Base-by-base conservation (phyloP, 2,329 filamentous ascomycete genomes). In the Cercospora sp. region DNA sequence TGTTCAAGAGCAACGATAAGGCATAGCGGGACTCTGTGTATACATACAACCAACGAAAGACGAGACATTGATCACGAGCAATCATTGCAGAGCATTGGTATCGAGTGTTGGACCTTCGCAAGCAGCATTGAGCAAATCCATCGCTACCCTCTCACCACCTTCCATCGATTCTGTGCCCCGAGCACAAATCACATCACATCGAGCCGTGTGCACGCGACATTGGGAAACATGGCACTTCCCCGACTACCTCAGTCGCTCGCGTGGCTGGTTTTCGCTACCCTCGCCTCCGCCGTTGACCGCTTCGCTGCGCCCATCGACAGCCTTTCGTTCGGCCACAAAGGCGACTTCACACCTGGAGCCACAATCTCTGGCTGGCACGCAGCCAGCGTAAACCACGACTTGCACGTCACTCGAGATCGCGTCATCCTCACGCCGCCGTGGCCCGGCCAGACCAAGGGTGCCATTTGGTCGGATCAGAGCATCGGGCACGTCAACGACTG, bases 351-450 rank as follows among this genome's bases (percentile, higher is more conserved):
- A 61, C 85, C 87, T 51, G 84, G 88, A 73, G 80, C 82, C 69
- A 79, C 77, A 39, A 82, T 90, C 59, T 85, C 87, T 2, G 86
- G 86, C 70, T 90, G 85, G 83, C 77, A 80, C 55, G 73, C 86
- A 31, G 82, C 80, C 61, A 85, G 85, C 64, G 84, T 87, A 72
- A 85, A 85, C 64, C 84, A 86, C 76, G 77, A 81, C 12, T 85
- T 87, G 63, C 83, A 87, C 71, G 77, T 89, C 70, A 87, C 97
- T 68, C 96, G 93, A 72, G 94, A 98, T 84, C 93, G 94, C 79
- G 78, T 98, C 68, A 91, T 99, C 78, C 87, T 99, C 66, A 99
- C 95, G 1, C 94, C 95, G 10, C 90, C 93, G 13, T 89, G 89
- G 60, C 93, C 93, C 5, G 95, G 95, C 65, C 93, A 93, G 80